Conservation (phyloP, 2,329 filamentous ascomycete species). For the Alternaria sp. region DNA sequence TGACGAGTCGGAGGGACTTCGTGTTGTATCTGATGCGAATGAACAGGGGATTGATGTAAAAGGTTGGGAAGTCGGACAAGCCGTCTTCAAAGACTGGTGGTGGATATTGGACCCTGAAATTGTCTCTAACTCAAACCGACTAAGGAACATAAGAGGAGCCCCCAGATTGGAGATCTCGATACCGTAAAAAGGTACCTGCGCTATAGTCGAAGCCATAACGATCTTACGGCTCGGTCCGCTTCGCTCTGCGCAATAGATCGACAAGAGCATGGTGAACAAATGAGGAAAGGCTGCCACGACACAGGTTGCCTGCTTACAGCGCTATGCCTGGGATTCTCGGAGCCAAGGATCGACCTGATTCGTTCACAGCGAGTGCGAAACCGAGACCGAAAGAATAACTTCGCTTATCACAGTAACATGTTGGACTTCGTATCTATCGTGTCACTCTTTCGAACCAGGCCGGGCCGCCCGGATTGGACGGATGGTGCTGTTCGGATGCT, state of each 20-base stretch:
- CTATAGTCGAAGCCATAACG: not conserved
- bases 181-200: not conserved
- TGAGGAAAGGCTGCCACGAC: too few species aligned
- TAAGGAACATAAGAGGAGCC: not conserved
- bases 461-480: too few species aligned
- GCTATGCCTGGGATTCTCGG: too few species aligned
- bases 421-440: too few species aligned
- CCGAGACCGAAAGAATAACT: too few species aligned
- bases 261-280: too few species aligned
- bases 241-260: not conserved
- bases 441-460: too few species aligned
- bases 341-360: too few species aligned
- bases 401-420: too few species aligned
- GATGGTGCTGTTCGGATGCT: too few species aligned
- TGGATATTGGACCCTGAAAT: not conserved
- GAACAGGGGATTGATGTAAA: not conserved
- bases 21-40: not conserved
- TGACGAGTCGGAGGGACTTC: not conserved
- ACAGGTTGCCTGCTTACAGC: too few species aligned
- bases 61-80: not conserved
- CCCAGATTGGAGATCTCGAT: not conserved
- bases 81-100: not conserved
- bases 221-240: not conserved
- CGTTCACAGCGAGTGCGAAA: too few species aligned
- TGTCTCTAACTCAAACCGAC: not conserved